Conservation (phyloP, 352 stramenopile species). For the Phytophthora fragariaefolia region DNA sequence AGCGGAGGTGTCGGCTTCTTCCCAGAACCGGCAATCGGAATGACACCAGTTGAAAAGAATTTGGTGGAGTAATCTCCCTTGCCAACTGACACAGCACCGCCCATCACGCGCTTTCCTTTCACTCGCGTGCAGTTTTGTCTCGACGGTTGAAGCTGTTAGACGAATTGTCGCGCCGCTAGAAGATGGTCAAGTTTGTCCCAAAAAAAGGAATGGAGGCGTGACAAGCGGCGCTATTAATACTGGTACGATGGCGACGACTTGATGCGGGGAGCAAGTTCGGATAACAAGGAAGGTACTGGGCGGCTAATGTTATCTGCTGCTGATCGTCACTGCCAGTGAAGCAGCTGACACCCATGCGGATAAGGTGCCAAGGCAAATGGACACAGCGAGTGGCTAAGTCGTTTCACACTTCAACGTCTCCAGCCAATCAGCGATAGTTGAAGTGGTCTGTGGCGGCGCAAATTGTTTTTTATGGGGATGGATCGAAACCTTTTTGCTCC, state of each 20-base stretch:
- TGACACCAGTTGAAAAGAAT: slow-evolving; percentile 22
- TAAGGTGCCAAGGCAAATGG: background rate
- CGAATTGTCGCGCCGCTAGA: background rate
- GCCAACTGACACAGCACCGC: slow-evolving; percentile 35
- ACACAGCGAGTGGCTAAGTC: background rate
- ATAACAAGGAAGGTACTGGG: too few species aligned
- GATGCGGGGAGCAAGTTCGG: background rate
- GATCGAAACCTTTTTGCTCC: too few species aligned
- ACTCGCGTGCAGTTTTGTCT: background rate
- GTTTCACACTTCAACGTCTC: slow-evolving; percentile 14
- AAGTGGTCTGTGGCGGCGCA: slow-evolving; percentile 4
- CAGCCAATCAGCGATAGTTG: slow-evolving; percentile 18
- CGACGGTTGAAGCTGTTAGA: background rate
- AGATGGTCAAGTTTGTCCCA: slow-evolving; percentile 1
- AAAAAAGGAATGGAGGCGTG: background rate
- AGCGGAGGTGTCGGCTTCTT: slow-evolving; percentile 9
- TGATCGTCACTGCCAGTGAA: background rate
- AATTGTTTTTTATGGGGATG: too few species aligned
- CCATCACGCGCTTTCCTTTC: slow-evolving; percentile 16
- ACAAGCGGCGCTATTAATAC: slow-evolving; percentile 19
- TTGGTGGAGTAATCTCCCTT: slow-evolving; percentile 7
- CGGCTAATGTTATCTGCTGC: background rate
- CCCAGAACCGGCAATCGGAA: slow-evolving; percentile 2
- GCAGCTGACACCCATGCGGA: too few species aligned
- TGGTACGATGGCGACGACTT: background rate